A percentile compares a stretch with the other conserved stretches of the same genome.
phyloP scores from a whole-genome alignment of 2,329 filamentous ascomycete species.

The Pyrenochaeta sp. region DNA sequence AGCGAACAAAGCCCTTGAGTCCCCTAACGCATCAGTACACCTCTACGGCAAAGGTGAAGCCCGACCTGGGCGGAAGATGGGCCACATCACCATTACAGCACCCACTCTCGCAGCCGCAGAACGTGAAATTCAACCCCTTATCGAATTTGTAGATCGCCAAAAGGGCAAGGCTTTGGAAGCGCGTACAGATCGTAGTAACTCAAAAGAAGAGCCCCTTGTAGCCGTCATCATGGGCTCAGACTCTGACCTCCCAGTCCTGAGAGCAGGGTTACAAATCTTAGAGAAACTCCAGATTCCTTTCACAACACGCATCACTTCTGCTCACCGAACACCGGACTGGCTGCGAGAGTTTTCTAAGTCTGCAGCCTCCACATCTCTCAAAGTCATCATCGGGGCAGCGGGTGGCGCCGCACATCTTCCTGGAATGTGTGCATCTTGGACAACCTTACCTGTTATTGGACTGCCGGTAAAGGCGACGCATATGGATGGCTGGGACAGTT shows the following conservation, averaged over 20 bases:
- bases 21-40: slow-evolving; percentile 73
- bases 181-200: slow-evolving; percentile 11
- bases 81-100: slow-evolving; percentile 85
- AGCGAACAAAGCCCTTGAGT: slow-evolving; percentile 64
- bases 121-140: slow-evolving; percentile 72
- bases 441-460: slow-evolving; percentile 60
- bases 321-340: slow-evolving; percentile 62
- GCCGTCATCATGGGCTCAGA: slow-evolving; percentile 87
- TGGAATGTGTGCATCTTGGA: slow-evolving; percentile 61
- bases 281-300: slow-evolving; percentile 76
- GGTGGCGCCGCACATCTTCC: slow-evolving; percentile 62
- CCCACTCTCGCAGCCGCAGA: slow-evolving; percentile 73
- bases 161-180: slow-evolving; percentile 47
- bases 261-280: slow-evolving; percentile 71
- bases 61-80: slow-evolving; percentile 91
- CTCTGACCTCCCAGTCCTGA: slow-evolving; percentile 75
- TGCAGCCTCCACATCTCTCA: slow-evolving; percentile 49
- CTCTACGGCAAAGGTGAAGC: slow-evolving; percentile 89
- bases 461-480: slow-evolving; percentile 60
- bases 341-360: slow-evolving; percentile 56
- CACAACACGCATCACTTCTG: slow-evolving; percentile 79
- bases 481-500: slow-evolving; percentile 59
- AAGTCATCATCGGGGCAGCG: slow-evolving; percentile 59
- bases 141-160: slow-evolving; percentile 69
- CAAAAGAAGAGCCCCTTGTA: slow-evolving; percentile 63